Conservation (phyloP, 768 basidiomycete species). For the Dentipellis sp. region DNA sequence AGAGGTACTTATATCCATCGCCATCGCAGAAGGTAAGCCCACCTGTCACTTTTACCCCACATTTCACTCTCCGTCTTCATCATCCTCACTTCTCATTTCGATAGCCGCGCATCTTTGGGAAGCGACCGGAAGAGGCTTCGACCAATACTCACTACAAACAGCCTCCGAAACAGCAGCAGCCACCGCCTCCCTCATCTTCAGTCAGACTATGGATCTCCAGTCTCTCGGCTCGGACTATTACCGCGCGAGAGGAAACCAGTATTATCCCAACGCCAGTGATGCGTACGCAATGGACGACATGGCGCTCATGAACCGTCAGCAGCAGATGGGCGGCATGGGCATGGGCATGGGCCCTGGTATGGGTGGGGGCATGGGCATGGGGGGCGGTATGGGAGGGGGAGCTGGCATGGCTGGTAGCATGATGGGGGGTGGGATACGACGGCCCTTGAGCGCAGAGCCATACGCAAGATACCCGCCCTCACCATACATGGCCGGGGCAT, state of each 20-base stretch:
- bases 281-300: neutral
- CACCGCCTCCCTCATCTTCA: slow-evolving; percentile 4
- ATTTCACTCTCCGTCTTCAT: too few relatives aligned
- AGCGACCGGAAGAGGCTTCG: slow-evolving; percentile 32
- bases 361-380: neutral
- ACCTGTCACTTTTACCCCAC: neutral
- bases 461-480: neutral
- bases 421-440: neutral
- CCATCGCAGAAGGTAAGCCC: slow-evolving; percentile 57
- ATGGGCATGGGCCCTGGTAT: neutral
- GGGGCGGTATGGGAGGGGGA: neutral
- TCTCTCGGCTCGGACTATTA: slow-evolving; percentile 1
- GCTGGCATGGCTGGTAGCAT: neutral
- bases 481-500: neutral
- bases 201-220: slow-evolving; percentile 5
- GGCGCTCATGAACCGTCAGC: neutral
- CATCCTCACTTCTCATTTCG: slow-evolving; percentile 1
- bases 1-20: slow-evolving; percentile 58
- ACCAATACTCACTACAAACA: slow-evolving; percentile 9
- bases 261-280: neutral
- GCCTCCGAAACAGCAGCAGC: slow-evolving; percentile 10
- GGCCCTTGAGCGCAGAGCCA: neutral
- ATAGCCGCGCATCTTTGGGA: slow-evolving; percentile 50
- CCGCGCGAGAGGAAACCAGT: slow-evolving; percentile 5
- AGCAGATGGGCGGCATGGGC: neutral